These are phyloP conservation scores for Verticillium zaregamsianum DNA, from an alignment of 2,329 filamentous ascomycete genomes.

Conservation along the genomic window DNA sequence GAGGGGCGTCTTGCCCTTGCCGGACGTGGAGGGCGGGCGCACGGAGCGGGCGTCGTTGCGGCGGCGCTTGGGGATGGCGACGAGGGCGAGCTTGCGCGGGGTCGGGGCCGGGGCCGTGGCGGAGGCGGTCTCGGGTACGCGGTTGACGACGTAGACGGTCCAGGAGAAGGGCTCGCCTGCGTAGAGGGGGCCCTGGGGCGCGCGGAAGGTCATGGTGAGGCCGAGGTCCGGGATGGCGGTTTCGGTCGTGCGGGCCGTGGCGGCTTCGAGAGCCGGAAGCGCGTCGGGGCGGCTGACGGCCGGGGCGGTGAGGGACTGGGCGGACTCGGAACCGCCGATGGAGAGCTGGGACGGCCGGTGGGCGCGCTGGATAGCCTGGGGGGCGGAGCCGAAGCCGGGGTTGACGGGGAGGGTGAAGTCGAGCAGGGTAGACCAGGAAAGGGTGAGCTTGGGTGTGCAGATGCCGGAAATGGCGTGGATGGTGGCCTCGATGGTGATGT, in stretches of 20 bases:
- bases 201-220: slow-evolving; percentile 71
- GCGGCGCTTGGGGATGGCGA: slow-evolving; percentile 62
- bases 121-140: slow-evolving; percentile 30
- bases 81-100: slow-evolving; percentile 64
- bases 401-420: slow-evolving; percentile 67
- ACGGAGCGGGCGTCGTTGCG: slow-evolving; percentile 50
- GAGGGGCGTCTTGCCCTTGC: slow-evolving; percentile 15
- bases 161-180: slow-evolving; percentile 67
- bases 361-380: slow-evolving; percentile 55
- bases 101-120: slow-evolving; percentile 25
- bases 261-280: slow-evolving; percentile 54
- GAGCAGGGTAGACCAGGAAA: slow-evolving; percentile 65
- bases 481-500: slow-evolving; percentile 57
- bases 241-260: slow-evolving; percentile 39
- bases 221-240: slow-evolving; percentile 56
- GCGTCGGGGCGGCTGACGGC: slow-evolving; percentile 56
- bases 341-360: slow-evolving; percentile 63
- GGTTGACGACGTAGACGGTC: slow-evolving; percentile 73
- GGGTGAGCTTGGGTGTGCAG: slow-evolving; percentile 58
- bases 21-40: slow-evolving; percentile 51
- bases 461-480: slow-evolving; percentile 49
- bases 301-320: slow-evolving; percentile 53
- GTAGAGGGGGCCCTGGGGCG: slow-evolving; percentile 50
- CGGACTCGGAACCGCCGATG: slow-evolving; percentile 49
- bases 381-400: slow-evolving; percentile 54